Percentiles rank a stretch among this genome's conserved stretches.
Evolutionary conservation across 331 rosid species (phyloP).

Genomic region (Malus hybrid): DNA sequence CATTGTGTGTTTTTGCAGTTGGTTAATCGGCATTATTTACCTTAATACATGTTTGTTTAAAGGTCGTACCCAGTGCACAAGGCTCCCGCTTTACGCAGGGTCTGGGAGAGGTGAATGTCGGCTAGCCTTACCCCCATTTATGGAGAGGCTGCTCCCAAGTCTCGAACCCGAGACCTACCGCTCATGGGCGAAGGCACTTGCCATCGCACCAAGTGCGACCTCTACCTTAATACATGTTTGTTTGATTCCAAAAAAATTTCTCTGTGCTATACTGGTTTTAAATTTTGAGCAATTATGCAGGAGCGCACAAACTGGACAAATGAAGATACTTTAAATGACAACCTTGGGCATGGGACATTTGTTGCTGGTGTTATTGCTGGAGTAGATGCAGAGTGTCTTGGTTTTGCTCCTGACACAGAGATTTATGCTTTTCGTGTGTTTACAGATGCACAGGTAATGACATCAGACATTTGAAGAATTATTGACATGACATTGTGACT

Average conservation of each 20-base stretch:
- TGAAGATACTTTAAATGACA: slow-evolving; percentile 86
- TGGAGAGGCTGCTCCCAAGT: no score
- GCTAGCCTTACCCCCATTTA: no score
- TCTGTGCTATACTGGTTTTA: slow-evolving; percentile 1
- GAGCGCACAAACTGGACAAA: slow-evolving; percentile 99
- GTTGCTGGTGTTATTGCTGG: slow-evolving; percentile 98
- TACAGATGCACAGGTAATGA: slow-evolving; percentile 98
- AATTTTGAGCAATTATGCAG: slow-evolving; percentile 31
- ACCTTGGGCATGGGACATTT: slow-evolving; percentile 97
- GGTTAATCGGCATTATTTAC: background rate
- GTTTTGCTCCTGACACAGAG: slow-evolving; percentile 97
- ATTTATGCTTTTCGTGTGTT: slow-evolving; percentile 96
- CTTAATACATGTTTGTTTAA: background rate
- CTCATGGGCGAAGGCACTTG: no score
- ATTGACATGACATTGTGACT: background rate
- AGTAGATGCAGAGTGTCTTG: slow-evolving; percentile 77
- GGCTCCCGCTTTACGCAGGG: no score
- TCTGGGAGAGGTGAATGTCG: no score
- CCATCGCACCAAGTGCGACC: no score
- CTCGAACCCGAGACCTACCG: no score
- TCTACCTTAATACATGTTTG: background rate
- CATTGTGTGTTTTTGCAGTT: slow-evolving; percentile 2
- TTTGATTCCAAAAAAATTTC: background rate
- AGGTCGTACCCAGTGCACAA: no score
- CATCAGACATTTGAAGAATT: slow-evolving; percentile 21